phyloP scores from a whole-genome alignment of 352 stramenopile genomes.

The Pythium scleroteichum region DNA sequence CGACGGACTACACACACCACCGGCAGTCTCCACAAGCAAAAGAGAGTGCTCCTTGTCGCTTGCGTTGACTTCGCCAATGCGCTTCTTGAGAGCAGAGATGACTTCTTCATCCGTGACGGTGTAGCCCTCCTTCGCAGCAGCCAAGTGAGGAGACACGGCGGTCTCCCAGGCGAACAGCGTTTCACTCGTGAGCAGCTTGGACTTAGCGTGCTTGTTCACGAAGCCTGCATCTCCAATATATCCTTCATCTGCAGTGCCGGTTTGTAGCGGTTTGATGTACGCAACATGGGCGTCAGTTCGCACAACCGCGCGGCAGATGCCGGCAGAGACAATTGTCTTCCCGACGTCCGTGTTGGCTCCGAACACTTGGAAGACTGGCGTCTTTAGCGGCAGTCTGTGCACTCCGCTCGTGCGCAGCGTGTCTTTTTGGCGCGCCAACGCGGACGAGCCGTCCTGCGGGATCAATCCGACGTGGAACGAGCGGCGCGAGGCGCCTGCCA shows the following conservation, averaged over 20 bases:
- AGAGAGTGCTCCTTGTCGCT: constrained; percentile 45
- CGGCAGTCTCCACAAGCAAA: constrained; percentile 94
- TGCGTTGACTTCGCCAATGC: constrained; percentile 44
- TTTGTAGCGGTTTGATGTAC: constrained; percentile 98
- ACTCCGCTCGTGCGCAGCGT: constrained; percentile 58
- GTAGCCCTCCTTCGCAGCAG: constrained; percentile 84
- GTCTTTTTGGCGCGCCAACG: constrained; percentile 45
- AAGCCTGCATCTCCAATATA: constrained; percentile 88
- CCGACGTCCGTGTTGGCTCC: constrained; percentile 98
- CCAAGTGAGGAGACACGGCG: constrained; percentile 94
- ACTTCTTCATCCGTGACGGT: constrained; percentile 89
- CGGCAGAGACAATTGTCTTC: constrained; percentile 95
- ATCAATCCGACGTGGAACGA: constrained; percentile 54
- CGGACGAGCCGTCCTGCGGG: constrained; percentile 28
- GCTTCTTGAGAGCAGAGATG: constrained; percentile 64
- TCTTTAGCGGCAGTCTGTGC: constrained; percentile 49
- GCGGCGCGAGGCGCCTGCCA: neutral
- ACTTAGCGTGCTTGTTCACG: constrained; percentile 49
- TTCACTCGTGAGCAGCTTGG: constrained; percentile 47
- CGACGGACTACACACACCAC: constrained; percentile 92
- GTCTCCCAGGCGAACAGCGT: constrained; percentile 95
- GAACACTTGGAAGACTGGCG: constrained; percentile 91
- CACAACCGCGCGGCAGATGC: constrained; percentile 85
- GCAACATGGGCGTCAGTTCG: constrained; percentile 37
- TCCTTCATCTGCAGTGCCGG: constrained; percentile 70